Base-by-base conservation (phyloP, 2,329 filamentous ascomycete species). In the Colletotrichum eleusines region DNA sequence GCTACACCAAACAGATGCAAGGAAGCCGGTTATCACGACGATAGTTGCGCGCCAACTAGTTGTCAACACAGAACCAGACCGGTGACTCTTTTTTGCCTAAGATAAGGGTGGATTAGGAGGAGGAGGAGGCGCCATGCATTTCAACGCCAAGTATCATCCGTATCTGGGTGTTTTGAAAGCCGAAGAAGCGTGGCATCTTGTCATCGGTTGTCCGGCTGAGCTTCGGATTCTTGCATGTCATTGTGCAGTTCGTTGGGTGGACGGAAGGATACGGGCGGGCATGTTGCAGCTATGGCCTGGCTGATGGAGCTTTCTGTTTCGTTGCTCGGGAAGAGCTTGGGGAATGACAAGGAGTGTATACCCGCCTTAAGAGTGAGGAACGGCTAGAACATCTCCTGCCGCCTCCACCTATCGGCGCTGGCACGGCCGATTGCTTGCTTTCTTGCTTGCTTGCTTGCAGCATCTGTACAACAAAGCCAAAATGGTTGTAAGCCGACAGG, bases 161-260 rank as follows among this genome's bases (percentile, higher is more conserved):
- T 44, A 40, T 57, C 20, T 23, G 40, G 35, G 53, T 65, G 69
- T 71, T 71, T 63, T 63, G 65, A 55, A 48, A 71, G 58, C 64
- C 69, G 64, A 63, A 54, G 20, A n/a, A 42, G 61, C 35, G 59
- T 59, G 60, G 53, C 53, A 46, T 69, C 26, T 26, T 35, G 35
- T 50, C 38, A 44, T 58, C 53, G 40, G 65, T 26, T 18, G 59
- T 48, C 28, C 55, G 46, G 51, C 23, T 35, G 33, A 63, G 44
- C 26, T 44, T 46, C 69, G 69, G 69, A 31, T 68, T 53, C 53
- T 65, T 71, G 69, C 69, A 69, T 71, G 14, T 12, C 23, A 26
- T 58, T 35, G 63, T 71, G 65, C 64, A 63, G 51, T n/a, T 26
- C 18, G 46, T 60, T 53, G 64, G 64, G 64, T 46, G n/a, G 64